phyloP scores from a whole-genome alignment of 2,329 filamentous ascomycete species.

The Cladorrhinum sp. region DNA sequence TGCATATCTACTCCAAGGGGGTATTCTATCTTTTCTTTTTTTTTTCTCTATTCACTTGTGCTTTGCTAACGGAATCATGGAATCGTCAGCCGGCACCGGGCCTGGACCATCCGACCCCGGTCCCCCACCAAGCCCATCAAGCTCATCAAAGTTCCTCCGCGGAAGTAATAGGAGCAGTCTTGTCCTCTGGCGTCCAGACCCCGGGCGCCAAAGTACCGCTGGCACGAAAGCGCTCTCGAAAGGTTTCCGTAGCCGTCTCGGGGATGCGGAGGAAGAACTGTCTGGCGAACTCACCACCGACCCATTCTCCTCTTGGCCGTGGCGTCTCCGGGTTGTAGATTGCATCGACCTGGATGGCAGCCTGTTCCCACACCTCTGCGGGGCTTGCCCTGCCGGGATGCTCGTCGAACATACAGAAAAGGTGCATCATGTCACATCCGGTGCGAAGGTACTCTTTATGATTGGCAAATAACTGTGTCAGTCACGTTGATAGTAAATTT shows the following conservation, averaged over 20 bases:
- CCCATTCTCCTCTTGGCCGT: constrained; percentile 21
- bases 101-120: no score
- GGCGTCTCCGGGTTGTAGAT: constrained; percentile 20
- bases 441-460: neutral
- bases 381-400: constrained; percentile 21
- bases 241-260: constrained; percentile 20
- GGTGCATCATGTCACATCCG: constrained; percentile 28
- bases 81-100: no score
- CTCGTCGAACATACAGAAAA: constrained; percentile 31
- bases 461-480: no score
- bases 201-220: neutral
- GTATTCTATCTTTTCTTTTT: no score
- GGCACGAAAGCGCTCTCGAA: constrained; percentile 26
- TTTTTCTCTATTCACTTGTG: no score
- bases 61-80: no score
- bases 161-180: neutral
- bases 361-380: constrained; percentile 13
- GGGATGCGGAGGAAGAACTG: constrained; percentile 29
- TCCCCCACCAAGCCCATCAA: neutral
- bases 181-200: neutral
- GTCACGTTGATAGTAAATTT: no score
- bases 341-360: constrained; percentile 22
- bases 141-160: neutral
- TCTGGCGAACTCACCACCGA: constrained; percentile 24
- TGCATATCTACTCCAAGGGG: no score